Percentiles rank a stretch among this genome's conserved stretches.
Conservation (phyloP, 352 stramenopile species). For the Poterioochromonas sp. region DNA sequence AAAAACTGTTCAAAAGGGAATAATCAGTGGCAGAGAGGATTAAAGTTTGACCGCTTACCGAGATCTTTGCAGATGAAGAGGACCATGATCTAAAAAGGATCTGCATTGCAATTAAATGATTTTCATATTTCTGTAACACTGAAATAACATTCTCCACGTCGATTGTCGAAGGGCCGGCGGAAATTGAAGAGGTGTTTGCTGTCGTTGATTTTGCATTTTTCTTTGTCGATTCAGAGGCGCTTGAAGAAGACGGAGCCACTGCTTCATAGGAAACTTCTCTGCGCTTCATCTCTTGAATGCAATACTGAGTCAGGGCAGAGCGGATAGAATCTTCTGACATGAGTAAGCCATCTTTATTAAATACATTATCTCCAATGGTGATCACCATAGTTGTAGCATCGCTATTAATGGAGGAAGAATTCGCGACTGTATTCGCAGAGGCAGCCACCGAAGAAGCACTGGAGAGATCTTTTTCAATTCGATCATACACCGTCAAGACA, state of each 20-base stretch:
- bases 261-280: neutral
- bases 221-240: neutral
- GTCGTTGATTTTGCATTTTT: neutral
- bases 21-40: neutral
- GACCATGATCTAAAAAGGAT: slow-evolving; percentile 7
- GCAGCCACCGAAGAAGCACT: neutral
- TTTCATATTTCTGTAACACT: slow-evolving; percentile 5
- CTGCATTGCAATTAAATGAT: slow-evolving; percentile 19
- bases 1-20: neutral
- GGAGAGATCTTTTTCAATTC: neutral
- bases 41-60: neutral
- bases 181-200: neutral
- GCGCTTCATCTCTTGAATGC: neutral
- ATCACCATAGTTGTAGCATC: neutral
- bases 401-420: neutral
- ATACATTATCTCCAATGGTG: neutral
- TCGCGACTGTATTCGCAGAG: neutral
- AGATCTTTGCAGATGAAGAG: neutral
- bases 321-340: neutral
- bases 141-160: slow-evolving; percentile 7
- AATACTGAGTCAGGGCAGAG: neutral
- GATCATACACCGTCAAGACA: neutral
- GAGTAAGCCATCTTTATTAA: neutral
- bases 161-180: neutral
- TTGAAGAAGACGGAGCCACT: neutral